Conservation (phyloP, 192 early-diverging fungal genomes). For the Phlyctochytrium planicorne region DNA sequence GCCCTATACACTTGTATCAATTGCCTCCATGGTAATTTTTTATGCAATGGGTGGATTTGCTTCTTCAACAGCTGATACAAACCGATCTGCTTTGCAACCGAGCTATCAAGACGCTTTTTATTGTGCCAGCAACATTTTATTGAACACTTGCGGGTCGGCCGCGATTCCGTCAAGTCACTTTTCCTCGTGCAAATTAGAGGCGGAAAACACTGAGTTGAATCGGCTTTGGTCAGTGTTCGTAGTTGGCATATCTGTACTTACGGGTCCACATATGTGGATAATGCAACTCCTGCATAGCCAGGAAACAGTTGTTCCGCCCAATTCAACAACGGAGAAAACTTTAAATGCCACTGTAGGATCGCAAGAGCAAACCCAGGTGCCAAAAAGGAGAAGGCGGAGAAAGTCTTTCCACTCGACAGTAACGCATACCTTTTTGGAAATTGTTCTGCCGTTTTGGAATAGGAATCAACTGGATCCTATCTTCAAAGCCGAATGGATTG, state of each 20-base stretch:
- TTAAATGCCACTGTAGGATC: too few species aligned
- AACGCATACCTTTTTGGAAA: too few species aligned
- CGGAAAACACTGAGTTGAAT: background rate
- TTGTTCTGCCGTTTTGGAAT: too few species aligned
- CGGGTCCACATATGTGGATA: constrained; percentile 37
- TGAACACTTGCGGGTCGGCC: background rate
- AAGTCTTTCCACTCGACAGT: too few species aligned
- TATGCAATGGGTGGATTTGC: constrained; percentile 12
- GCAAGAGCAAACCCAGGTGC: too few species aligned
- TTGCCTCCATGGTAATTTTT: constrained; percentile 7
- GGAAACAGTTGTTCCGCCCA: too few species aligned
- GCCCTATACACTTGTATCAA: constrained; percentile 21
- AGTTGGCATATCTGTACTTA: constrained; percentile 24
- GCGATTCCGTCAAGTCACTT: background rate
- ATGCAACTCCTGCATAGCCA: constrained; percentile 21
- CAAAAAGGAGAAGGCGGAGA: too few species aligned
- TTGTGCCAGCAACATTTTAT: background rate
- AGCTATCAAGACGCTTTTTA: background rate
- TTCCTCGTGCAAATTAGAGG: background rate
- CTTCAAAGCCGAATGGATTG: too few species aligned
- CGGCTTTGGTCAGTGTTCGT: constrained; percentile 24
- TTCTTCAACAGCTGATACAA: background rate
- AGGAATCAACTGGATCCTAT: too few species aligned
- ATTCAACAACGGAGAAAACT: too few species aligned
- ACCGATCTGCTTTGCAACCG: background rate